A percentile compares a stretch with the other conserved stretches of the same genome.
phyloP scores from a whole-genome alignment of 345 rosid genomes.

The Mangifera indica region DNA sequence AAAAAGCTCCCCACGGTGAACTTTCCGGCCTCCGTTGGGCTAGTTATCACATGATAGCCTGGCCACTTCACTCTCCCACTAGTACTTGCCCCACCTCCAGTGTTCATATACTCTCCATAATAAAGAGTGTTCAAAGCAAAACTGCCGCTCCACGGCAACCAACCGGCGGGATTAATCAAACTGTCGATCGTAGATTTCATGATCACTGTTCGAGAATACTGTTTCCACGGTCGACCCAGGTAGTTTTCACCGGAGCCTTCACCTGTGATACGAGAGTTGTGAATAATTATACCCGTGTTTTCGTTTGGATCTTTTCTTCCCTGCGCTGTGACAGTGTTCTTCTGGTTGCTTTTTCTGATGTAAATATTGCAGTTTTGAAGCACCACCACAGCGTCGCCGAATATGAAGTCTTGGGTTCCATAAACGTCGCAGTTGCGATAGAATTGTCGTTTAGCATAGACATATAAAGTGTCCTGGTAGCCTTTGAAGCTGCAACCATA shows the following conservation, averaged over 20 bases:
- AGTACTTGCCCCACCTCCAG: slow-evolving; percentile 59
- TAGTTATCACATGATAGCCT: slow-evolving; percentile 47
- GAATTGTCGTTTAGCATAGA: slow-evolving; percentile 77
- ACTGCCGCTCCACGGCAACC: slow-evolving; percentile 73
- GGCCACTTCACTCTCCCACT: slow-evolving; percentile 72
- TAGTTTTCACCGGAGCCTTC: slow-evolving; percentile 44
- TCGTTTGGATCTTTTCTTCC: slow-evolving; percentile 62
- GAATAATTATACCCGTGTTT: slow-evolving; percentile 78
- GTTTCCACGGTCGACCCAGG: slow-evolving; percentile 86
- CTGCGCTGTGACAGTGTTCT: slow-evolving; percentile 75
- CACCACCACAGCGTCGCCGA: slow-evolving; percentile 63
- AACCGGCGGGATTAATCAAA: slow-evolving; percentile 54
- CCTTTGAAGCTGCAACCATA: slow-evolving; percentile 80
- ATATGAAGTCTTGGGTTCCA: slow-evolving; percentile 80
- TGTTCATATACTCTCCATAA: slow-evolving; percentile 78
- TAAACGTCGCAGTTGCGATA: slow-evolving; percentile 69
- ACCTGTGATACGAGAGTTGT: slow-evolving; percentile 48
- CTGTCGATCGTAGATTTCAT: slow-evolving; percentile 54
- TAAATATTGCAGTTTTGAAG: slow-evolving; percentile 69
- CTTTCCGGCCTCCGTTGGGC: slow-evolving; percentile 49
- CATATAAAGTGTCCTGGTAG: slow-evolving; percentile 88
- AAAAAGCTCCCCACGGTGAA: slow-evolving; percentile 71
- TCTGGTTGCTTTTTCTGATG: slow-evolving; percentile 47
- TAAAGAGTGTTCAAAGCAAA: slow-evolving; percentile 76
- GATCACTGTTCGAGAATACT: slow-evolving; percentile 75